Evolutionary conservation across 2,329 filamentous ascomycete genomes (phyloP).

Genomic region (Monilinia fructicola): DNA sequence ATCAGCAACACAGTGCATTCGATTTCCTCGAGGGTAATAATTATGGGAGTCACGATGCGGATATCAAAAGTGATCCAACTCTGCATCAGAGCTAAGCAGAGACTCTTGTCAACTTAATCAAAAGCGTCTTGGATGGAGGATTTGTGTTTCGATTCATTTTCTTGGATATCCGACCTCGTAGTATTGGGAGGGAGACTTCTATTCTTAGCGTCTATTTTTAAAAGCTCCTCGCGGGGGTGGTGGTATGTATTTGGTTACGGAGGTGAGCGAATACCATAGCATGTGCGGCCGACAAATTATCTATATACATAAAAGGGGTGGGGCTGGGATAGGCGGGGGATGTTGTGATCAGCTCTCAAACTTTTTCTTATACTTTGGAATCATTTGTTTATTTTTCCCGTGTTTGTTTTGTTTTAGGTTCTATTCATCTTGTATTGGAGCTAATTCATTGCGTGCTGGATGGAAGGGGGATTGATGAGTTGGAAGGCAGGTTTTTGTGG

Average conservation of each 20-base stretch:
- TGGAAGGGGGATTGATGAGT: background rate
- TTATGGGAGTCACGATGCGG: background rate
- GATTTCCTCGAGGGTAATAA: constrained; percentile 9
- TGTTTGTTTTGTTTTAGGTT: background rate
- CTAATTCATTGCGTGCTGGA: background rate
- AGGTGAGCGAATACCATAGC: background rate
- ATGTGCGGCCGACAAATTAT: background rate
- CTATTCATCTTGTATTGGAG: background rate
- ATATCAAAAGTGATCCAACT: constrained; percentile 12
- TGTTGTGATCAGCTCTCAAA: background rate
- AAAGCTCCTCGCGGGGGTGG: background rate
- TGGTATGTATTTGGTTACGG: background rate
- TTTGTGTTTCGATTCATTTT: background rate
- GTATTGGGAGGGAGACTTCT: background rate
- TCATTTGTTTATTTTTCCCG: background rate
- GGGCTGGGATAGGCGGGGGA: no score
- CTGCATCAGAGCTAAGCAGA: constrained; percentile 3
- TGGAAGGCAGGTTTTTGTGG: background rate
- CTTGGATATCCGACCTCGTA: background rate
- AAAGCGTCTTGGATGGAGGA: background rate
- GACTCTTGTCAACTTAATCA: background rate
- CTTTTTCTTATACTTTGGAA: background rate
- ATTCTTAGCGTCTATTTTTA: background rate
- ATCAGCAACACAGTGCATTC: constrained; percentile 4
- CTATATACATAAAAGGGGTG: background rate